These are phyloP conservation scores for Akanthomyces uredinophilus DNA, from an alignment of 2,329 filamentous ascomycete species.

Conservation along the genomic window DNA sequence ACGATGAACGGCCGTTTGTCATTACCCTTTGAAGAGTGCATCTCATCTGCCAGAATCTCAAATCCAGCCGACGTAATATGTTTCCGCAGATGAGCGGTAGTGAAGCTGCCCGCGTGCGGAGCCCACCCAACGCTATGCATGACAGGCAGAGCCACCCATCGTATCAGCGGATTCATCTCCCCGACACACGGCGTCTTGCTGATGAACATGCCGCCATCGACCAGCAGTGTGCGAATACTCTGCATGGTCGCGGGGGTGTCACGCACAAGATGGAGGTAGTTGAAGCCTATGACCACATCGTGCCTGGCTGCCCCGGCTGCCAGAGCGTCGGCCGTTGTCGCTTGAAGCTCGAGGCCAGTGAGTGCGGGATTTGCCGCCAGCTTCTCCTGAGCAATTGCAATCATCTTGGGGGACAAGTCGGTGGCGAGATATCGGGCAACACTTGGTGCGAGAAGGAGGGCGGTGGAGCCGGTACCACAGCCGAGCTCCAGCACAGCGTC, in stretches of 20 bases:
- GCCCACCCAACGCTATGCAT: constrained; percentile 11
- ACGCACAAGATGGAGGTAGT: constrained; percentile 19
- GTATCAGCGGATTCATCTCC: constrained; percentile 14
- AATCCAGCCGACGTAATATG: constrained; percentile 11
- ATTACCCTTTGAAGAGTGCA: constrained; percentile 14
- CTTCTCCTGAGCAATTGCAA: constrained; percentile 12
- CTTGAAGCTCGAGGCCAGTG: constrained; percentile 13
- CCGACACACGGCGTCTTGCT: constrained; percentile 18
- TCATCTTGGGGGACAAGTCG: constrained; percentile 17
- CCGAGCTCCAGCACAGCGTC: constrained; percentile 19
- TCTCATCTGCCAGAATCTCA: constrained; percentile 15
- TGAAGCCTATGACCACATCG: constrained; percentile 17
- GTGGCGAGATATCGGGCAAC: constrained; percentile 16
- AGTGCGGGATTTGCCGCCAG: neutral
- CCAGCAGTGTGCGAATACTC: constrained; percentile 11
- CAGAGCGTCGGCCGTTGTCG: constrained; percentile 14
- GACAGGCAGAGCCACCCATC: constrained; percentile 11
- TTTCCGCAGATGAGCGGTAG: neutral
- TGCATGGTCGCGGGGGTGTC: constrained; percentile 15
- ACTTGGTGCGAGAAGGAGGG: constrained; percentile 15
- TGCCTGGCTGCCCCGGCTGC: constrained; percentile 13
- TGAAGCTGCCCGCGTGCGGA: constrained; percentile 3
- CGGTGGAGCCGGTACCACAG: constrained; percentile 19
- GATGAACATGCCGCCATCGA: constrained; percentile 17
- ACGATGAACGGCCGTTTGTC: constrained; percentile 16